Evolutionary conservation across 139 green algal species (phyloP), one percentile per base, ranked within the genome.

Genomic region (Picochlorum costavermella): DNA sequence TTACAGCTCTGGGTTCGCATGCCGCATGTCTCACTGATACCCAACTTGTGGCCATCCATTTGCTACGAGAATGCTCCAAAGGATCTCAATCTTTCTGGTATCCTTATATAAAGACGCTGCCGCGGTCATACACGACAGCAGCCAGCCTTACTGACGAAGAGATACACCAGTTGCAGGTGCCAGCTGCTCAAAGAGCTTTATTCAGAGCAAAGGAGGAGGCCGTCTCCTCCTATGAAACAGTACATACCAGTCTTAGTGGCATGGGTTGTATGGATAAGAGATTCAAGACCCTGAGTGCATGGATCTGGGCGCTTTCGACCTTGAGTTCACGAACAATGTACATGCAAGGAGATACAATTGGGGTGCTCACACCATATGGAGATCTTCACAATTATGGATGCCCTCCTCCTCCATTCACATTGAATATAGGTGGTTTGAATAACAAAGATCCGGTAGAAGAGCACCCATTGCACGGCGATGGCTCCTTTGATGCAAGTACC

Each of bases 321-420:
- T 65, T 96, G 6, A 64, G 69, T 6, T 90, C 82, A 26, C 73
- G 90, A 25, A 87, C 87, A 0, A 85, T 94, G 76, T 86, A 81
- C 43, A 49, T 95, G 30, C 79, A 82, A 4, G 84, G 63, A 46
- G 79, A 88, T 50, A 5, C 68, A 9, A 79, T 80, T 4, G 90
- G 90, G 1, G 80, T 73, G 2, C 81, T 96, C 14, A 91, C 77
- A 3, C 90, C 90, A 0, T 83, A 91, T 63, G 90, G 78, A 0
- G 90, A 96, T 72, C 63, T 96, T 12, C 82, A 89, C 74, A 96
- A 96, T 75, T 92, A 95, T 64, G 64, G 60, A 14, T 76, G 84
- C 10, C 88, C 87, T 6, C 49, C 79, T 36, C 26, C 76, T 20
- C 84, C 87, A 4, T 70, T 68, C 56, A 70, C 67, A 1, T 72